Base-by-base conservation (phyloP, 2,329 filamentous ascomycete genomes). In the Fusarium robinianum region DNA sequence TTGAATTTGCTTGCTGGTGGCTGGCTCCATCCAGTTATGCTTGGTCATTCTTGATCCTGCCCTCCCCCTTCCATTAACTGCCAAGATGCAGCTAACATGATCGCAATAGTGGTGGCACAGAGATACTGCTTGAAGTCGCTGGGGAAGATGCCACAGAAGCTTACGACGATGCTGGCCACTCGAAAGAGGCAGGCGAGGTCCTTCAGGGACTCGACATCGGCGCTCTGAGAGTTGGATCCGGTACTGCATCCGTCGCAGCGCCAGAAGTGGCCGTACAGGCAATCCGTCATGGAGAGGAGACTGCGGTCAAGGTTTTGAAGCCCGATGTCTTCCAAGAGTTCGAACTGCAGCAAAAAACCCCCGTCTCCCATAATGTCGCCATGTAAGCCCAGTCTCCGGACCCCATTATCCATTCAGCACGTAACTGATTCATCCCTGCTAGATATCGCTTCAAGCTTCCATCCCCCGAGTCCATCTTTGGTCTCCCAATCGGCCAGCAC, bases 401-500 rank as follows among this genome's bases (percentile, higher is more conserved):
- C 5, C 3, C n/a, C 5, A 18, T n/a, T 16, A 5, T 14, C 7
- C 9, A 15, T 24, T 9, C 5, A 25, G 3, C 14, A 3, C 5
- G n/a, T n/a, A 5, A 12, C 32, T 32, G 9, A 47, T 9, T 1
- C 3, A 14, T 27, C 15, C 9, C 17, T 31, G 12, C 10, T 47
- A 88, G 85, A 73, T 97, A 96, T 78, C 90, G 91, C 63, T 96
- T 96, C 75, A 78, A 79, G 49, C 87, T 97, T 19, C 91, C 91
- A 37, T 77, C 77, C 31, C 74, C 84, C 14, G 85, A 76, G 60
- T 81, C 87, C 57, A 88, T 96, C 67, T 87, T 96, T 61, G 92
- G 92, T 64, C 87, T 96, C 23, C 91, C 92, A 55, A 96, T 96
- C 73, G 92, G 92, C 66, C 92, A 97, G 75, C 92, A 97, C 77